Percentiles rank a stretch among this genome's conserved stretches.
Conservation (phyloP, 495 filamentous ascomycete species). For the Penicillium canariense region DNA sequence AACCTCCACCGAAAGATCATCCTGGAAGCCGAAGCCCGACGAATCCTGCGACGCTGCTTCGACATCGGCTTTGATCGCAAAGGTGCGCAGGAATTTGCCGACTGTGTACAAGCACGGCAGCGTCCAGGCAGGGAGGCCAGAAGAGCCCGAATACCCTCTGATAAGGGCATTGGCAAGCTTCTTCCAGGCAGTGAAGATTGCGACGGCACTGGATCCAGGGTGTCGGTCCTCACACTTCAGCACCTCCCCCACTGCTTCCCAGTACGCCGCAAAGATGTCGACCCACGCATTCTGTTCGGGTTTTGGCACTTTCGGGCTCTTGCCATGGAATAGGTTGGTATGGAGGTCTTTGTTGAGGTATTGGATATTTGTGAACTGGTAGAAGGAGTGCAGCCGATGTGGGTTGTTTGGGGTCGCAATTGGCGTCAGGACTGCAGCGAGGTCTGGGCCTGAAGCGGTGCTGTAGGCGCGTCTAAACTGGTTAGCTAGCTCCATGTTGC, state of each 20-base stretch:
- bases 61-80: constrained; percentile 82
- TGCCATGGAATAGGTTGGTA: constrained; percentile 58
- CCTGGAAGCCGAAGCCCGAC: constrained; percentile 53
- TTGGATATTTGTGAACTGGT: constrained; percentile 56
- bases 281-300: constrained; percentile 73
- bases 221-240: constrained; percentile 49
- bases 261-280: constrained; percentile 79
- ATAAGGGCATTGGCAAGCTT: constrained; percentile 67
- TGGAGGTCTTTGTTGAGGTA: constrained; percentile 60
- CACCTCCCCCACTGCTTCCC: constrained; percentile 72
- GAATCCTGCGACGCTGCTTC: constrained; percentile 46
- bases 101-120: constrained; percentile 82
- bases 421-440: constrained; percentile 70
- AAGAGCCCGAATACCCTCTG: constrained; percentile 65
- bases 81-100: constrained; percentile 77
- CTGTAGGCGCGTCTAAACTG: constrained; percentile 40
- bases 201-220: constrained; percentile 59
- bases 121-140: constrained; percentile 76
- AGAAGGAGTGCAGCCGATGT: constrained; percentile 58
- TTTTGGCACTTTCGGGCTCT: constrained; percentile 50
- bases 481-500: neutral
- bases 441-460: constrained; percentile 56
- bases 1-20: constrained; percentile 69
- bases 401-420: constrained; percentile 54
- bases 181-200: constrained; percentile 83